Base-by-base conservation (phyloP, 2,329 filamentous ascomycete genomes). In the Sphaerulina populicola region DNA sequence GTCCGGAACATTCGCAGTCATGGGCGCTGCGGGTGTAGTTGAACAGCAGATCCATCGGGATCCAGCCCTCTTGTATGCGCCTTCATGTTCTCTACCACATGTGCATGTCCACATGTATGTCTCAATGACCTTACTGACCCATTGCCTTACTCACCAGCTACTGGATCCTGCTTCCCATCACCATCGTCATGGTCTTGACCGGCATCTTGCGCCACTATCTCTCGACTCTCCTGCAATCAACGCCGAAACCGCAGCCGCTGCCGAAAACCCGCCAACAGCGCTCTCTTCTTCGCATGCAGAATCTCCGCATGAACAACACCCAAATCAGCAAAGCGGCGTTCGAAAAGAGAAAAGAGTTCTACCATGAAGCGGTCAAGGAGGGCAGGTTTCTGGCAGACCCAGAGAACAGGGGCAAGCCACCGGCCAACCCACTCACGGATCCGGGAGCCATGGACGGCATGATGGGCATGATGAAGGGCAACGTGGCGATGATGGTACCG, bases 391-490 rank as follows among this genome's bases (percentile, higher is more conserved):
- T 98, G 43, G 96, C 95, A 68, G 87, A 94, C 57, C 90, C 89
- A 1, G 87, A 93, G 49, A 81, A 77, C 64, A 83, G 86, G 66
- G 90, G 90, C 47, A 87, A 96, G 72, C 85, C 89, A 2, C 85
- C 89, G 15, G 82, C 88, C 35, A 98, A 97, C 71, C 93, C 93
- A 3, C 89, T 98, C 81, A 87, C 85, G 9, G 93, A 98, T 69
- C 94, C 94, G 18, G 85, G 85, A 43, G 88, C 88, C 52, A 98
- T 98, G 93, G 94, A 98, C 67, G 91, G 90, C 61, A 98, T 98
- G 93, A 98, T 98, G 93, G 91, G 93, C 61, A 95, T 95, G 88
- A 94, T 98, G 88, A 98, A 98, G 80, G 90, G 90, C 52, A 95
- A 98, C 68, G 95, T 98, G 86, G 91, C 93, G 58, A 98, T 97